phyloP scores from a whole-genome alignment of 768 basidiomycete genomes.

The Neoboletus brunneissimus region DNA sequence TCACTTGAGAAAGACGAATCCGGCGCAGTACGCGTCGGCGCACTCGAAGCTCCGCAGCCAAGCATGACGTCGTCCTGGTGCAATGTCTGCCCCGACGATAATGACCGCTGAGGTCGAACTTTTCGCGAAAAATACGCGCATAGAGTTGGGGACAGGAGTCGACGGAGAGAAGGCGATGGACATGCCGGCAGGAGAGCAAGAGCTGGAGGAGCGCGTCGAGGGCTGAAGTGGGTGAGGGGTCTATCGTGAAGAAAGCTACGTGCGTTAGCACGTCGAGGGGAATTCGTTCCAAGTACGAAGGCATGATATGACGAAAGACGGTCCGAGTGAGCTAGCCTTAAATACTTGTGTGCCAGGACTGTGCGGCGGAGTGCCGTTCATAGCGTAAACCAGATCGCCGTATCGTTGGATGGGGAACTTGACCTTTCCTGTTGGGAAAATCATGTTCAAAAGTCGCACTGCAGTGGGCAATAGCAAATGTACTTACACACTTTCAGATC shows the following conservation, averaged over 20 bases:
- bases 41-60: constrained; percentile 47
- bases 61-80: constrained; percentile 35
- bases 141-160: constrained; percentile 51
- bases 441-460: constrained; percentile 29
- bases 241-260: constrained; percentile 48
- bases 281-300: constrained; percentile 45
- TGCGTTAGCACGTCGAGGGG: constrained; percentile 57
- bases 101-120: constrained; percentile 43
- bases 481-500: constrained; percentile 33
- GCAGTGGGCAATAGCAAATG: constrained; percentile 29
- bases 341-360: constrained; percentile 23
- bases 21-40: constrained; percentile 50
- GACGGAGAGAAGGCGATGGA: constrained; percentile 44
- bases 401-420: constrained; percentile 31
- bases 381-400: constrained; percentile 35
- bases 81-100: constrained; percentile 28
- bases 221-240: constrained; percentile 37
- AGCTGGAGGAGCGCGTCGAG: constrained; percentile 44
- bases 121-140: constrained; percentile 49
- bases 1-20: constrained; percentile 35
- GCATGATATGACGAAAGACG: constrained; percentile 36
- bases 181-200: constrained; percentile 42
- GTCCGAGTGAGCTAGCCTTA: constrained; percentile 15
- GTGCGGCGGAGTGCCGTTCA: constrained; percentile 32
- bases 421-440: constrained; percentile 37